Conservation (phyloP, 306 rosid species). For the Cicer bijugum region DNA sequence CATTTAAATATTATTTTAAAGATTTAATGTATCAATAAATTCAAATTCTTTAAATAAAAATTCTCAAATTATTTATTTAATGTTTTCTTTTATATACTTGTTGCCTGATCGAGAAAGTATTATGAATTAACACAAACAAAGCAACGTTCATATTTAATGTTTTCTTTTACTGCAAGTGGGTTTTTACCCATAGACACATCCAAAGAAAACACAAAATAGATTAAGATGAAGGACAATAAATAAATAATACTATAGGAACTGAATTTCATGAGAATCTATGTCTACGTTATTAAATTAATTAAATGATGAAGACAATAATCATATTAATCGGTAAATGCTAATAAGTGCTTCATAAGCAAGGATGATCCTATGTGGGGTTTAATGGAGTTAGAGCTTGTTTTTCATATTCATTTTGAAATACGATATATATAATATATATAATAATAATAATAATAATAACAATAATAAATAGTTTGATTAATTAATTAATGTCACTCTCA, state of each 20-base stretch:
- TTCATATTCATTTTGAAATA: no score
- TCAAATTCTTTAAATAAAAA: no score
- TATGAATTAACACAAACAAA: constrained; percentile 38
- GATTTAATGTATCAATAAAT: no score
- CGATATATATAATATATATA: no score
- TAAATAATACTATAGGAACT: constrained; percentile 3
- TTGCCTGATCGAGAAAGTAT: constrained; percentile 29
- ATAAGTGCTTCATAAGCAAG: no score
- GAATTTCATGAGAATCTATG: constrained; percentile 54
- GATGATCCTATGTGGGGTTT: no score
- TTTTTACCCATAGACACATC: not conserved
- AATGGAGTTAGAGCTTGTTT: no score
- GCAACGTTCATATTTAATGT: not conserved
- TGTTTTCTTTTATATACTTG: not conserved
- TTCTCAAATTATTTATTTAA: constrained; percentile 1
- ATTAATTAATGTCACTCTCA: no score
- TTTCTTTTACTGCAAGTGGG: constrained; percentile 35
- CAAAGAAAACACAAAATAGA: not conserved
- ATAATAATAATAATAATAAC: no score
- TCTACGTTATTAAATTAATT: constrained; percentile 1
- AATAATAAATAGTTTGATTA: no score
- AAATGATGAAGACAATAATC: constrained; percentile 22
- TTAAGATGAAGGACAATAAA: not conserved
- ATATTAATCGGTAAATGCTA: no score
- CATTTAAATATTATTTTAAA: no score